phyloP scores from a whole-genome alignment of 2,329 filamentous ascomycete species.

The Fusarium sulawesiense region DNA sequence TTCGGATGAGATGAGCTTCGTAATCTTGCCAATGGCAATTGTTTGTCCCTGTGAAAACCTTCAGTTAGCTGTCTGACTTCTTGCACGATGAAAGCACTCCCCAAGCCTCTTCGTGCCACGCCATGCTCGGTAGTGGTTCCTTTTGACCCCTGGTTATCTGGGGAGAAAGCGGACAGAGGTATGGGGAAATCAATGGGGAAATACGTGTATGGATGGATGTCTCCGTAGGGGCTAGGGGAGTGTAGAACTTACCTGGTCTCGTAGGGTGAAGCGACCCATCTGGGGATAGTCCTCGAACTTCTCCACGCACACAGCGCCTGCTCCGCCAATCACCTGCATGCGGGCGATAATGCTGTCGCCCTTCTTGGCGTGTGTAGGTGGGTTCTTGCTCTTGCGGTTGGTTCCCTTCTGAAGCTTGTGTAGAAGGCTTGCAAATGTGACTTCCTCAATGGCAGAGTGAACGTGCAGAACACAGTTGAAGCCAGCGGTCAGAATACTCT shows the following conservation, averaged over 20 bases:
- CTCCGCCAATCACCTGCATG: conserved; percentile 86
- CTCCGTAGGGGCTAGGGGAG: conserved; percentile 18
- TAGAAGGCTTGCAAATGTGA: conserved; percentile 87
- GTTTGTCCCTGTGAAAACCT: conserved; percentile 81
- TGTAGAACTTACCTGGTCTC: conserved; percentile 77
- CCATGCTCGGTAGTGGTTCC: conserved; percentile 10
- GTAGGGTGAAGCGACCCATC: conserved; percentile 87
- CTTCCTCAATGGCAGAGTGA: conserved; percentile 96
- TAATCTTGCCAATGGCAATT: conserved; percentile 99
- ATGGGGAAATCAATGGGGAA: conserved; percentile 23
- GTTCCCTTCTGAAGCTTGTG: conserved; percentile 98
- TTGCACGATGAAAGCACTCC: conserved; percentile 16
- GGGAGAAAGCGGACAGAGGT: conserved; percentile 16
- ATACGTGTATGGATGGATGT: not conserved
- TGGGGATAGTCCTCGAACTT: conserved; percentile 96
- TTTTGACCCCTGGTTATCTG: conserved; percentile 2
- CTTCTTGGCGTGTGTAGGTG: conserved; percentile 89
- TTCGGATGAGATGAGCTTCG: conserved; percentile 74
- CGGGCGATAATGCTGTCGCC: conserved; percentile 90
- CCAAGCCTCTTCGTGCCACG: conserved; percentile 15
- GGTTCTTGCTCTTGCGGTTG: conserved; percentile 89
- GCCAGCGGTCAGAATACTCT: conserved; percentile 91
- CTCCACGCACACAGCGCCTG: conserved; percentile 91
- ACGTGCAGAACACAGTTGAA: conserved; percentile 99
- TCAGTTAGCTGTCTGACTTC: conserved; percentile 46